Conservation (phyloP, 73 alveolate genomes). For the Paramecium primaurelia region DNA sequence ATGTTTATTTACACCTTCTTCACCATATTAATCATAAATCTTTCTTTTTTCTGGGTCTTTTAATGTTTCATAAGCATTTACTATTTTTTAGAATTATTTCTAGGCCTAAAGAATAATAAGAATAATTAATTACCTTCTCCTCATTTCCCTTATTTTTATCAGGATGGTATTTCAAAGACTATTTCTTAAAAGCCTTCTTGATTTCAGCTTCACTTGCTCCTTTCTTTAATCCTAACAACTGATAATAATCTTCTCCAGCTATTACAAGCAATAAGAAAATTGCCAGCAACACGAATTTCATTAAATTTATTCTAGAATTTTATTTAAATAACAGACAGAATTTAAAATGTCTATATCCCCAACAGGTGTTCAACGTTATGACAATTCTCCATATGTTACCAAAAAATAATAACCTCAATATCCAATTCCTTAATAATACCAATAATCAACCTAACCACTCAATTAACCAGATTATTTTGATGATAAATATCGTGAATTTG, state of each 20-base stretch:
- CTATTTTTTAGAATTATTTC: conserved; percentile 83
- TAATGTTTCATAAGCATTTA: conserved; percentile 90
- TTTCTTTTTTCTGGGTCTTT: conserved; percentile 81
- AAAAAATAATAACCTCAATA: not conserved
- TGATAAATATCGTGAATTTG: not conserved
- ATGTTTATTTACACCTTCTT: conserved; percentile 74
- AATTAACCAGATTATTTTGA: not conserved
- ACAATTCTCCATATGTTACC: not conserved
- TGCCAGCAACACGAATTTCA: conserved; percentile 15
- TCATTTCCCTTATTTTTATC: conserved; percentile 80
- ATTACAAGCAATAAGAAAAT: not conserved
- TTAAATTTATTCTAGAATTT: not conserved
- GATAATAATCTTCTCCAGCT: conserved; percentile 73
- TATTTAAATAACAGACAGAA: conserved; percentile 9
- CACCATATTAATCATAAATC: conserved; percentile 88
- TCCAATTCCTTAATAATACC: not conserved
- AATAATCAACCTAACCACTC: not conserved
- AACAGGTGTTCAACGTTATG: not conserved
- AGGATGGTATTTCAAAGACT: conserved; percentile 85
- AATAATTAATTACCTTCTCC: conserved; percentile 48
- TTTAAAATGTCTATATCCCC: not conserved
- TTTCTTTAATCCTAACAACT: conserved; percentile 66
- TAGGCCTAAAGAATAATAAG: conserved; percentile 59
- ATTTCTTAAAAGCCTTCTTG: conserved; percentile 70
- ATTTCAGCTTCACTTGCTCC: conserved; percentile 70